Conservation (phyloP, 2,329 filamentous ascomycete genomes). For the Fusarium metavorans region DNA sequence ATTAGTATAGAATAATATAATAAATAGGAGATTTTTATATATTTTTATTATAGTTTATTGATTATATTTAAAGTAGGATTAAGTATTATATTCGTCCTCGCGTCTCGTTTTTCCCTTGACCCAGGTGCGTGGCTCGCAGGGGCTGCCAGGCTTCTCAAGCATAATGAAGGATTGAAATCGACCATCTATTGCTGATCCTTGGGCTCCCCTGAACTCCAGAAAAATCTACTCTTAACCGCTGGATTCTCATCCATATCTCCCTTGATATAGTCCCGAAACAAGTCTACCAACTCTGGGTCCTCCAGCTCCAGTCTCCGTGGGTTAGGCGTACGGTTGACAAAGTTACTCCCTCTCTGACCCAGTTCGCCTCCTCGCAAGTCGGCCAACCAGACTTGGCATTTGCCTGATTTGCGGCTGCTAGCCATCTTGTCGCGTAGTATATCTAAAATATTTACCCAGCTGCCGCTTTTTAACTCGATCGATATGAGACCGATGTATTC, state of each 20-base stretch:
- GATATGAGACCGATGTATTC: background rate
- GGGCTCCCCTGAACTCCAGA: background rate
- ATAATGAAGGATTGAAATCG: background rate
- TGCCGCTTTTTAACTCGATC: background rate
- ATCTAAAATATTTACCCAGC: background rate
- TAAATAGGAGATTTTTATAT: too few relatives aligned
- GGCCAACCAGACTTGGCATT: background rate
- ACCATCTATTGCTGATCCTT: background rate
- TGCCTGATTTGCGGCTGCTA: background rate
- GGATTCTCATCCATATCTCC: background rate
- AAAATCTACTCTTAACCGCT: background rate
- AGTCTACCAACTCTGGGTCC: background rate
- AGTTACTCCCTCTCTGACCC: background rate
- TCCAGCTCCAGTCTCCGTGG: background rate
- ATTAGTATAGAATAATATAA: too few relatives aligned
- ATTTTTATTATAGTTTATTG: too few relatives aligned
- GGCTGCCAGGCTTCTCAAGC: background rate
- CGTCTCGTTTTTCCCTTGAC: too few relatives aligned
- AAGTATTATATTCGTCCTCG: too few relatives aligned
- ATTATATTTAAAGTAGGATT: too few relatives aligned
- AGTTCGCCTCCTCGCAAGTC: background rate
- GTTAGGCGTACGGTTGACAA: background rate
- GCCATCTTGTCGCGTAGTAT: background rate
- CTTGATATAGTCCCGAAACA: background rate
- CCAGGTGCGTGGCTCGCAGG: too few relatives aligned